Conservation (phyloP, 2,329 filamentous ascomycete genomes). For the Fusarium continuum region DNA sequence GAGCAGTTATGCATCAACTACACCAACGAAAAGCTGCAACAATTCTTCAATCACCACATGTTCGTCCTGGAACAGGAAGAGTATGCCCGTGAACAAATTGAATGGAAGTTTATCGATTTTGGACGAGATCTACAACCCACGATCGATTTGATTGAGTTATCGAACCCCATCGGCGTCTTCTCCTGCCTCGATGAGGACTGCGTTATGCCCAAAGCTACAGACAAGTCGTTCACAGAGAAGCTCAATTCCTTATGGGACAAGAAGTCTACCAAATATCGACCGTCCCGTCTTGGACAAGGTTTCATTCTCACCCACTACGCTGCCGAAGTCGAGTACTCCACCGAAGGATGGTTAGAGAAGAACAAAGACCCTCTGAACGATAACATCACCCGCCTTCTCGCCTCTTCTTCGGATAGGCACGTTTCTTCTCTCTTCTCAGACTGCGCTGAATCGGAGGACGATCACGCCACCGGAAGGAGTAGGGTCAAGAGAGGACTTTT, state of each 20-base stretch:
- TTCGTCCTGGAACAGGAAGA: slow-evolving; percentile 99
- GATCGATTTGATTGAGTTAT: slow-evolving; percentile 94
- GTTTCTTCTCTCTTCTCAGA: slow-evolving; percentile 87
- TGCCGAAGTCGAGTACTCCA: slow-evolving; percentile 96
- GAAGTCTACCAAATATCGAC: slow-evolving; percentile 91
- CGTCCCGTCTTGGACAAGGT: slow-evolving; percentile 86
- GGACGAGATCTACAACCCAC: slow-evolving; percentile 96
- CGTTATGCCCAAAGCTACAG: slow-evolving; percentile 98
- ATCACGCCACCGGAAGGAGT: slow-evolving; percentile 71
- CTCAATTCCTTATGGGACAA: slow-evolving; percentile 97
- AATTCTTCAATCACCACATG: slow-evolving; percentile 99
- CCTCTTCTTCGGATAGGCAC: slow-evolving; percentile 82
- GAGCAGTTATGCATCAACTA: slow-evolving; percentile 99
- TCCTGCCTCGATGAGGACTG: slow-evolving; percentile 97
- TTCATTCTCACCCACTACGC: slow-evolving; percentile 98
- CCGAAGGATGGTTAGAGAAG: slow-evolving; percentile 95
- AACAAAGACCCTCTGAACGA: slow-evolving; percentile 99
- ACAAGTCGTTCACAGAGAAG: slow-evolving; percentile 97
- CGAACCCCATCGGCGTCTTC: slow-evolving; percentile 98
- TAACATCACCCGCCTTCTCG: slow-evolving; percentile 90
- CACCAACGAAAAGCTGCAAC: slow-evolving; percentile 98
- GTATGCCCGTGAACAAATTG: slow-evolving; percentile 95
- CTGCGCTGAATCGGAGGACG: slow-evolving; percentile 84
- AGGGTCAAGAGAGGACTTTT: slow-evolving; percentile 97
- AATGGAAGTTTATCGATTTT: slow-evolving; percentile 99